Percentiles rank a stretch among this genome's conserved stretches.
Evolutionary conservation across 805 yeast genomes (phyloP).

Genomic region (Scheffersomyces spartinae): DNA sequence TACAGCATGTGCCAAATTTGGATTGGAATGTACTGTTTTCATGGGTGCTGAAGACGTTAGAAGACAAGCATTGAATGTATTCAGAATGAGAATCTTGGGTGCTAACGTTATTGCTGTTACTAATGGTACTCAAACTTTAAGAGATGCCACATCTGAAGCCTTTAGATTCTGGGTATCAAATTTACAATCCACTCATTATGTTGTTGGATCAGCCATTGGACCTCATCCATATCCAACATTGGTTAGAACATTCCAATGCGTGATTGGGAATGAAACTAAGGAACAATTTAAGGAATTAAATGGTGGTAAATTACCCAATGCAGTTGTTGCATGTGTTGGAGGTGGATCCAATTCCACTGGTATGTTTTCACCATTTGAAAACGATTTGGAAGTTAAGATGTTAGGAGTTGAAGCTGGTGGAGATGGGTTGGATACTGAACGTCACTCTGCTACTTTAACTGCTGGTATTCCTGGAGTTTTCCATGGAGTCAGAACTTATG

Average conservation of each 20-base stretch:
- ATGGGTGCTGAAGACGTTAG: constrained; percentile 99
- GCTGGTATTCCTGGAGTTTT: constrained; percentile 94
- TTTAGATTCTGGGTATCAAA: constrained; percentile 92
- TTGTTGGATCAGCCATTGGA: constrained; percentile 97
- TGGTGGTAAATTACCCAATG: constrained; percentile 79
- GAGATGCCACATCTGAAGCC: constrained; percentile 98
- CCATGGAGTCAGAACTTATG: constrained; percentile 95
- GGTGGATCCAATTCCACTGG: constrained; percentile 98
- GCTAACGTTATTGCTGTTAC: constrained; percentile 91
- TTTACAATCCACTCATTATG: constrained; percentile 78
- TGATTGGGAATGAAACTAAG: constrained; percentile 91
- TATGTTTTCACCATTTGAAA: constrained; percentile 87
- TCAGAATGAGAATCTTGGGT: constrained; percentile 93
- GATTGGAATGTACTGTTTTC: constrained; percentile 83
- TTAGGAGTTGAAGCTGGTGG: constrained; percentile 99
- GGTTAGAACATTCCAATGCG: constrained; percentile 96
- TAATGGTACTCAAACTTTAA: constrained; percentile 88
- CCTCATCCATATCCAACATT: constrained; percentile 98
- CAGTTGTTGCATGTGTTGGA: constrained; percentile 97
- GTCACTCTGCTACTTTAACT: constrained; percentile 91
- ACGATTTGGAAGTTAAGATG: constrained; percentile 64
- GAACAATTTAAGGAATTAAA: constrained; percentile 75
- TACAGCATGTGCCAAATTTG: constrained; percentile 87
- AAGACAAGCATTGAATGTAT: constrained; percentile 95
- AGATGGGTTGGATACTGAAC: constrained; percentile 81